A percentile compares a stretch with the other conserved stretches of the same genome.
phyloP scores from a whole-genome alignment of 1,284 basidiomycete species.

The Leccinum griseonigrum region DNA sequence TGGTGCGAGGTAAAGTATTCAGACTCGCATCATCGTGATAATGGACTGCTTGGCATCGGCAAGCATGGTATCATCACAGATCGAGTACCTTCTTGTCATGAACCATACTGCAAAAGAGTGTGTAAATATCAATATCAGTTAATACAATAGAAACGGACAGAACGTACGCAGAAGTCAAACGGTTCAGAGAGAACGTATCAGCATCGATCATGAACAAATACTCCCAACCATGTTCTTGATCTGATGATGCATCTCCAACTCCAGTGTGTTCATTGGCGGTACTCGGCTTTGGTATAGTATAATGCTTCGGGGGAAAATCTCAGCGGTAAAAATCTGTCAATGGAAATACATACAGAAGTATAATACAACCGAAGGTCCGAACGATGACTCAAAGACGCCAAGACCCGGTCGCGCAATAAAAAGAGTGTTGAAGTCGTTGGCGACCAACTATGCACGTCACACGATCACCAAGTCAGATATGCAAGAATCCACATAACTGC shows the following conservation, averaged over 20 bases:
- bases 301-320: slow-evolving; percentile 45
- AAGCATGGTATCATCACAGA: slow-evolving; percentile 91
- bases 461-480: neutral
- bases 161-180: slow-evolving; percentile 85
- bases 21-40: slow-evolving; percentile 99
- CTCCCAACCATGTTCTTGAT: too few relatives aligned
- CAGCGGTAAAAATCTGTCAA: neutral
- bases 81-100: slow-evolving; percentile 93
- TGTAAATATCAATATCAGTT: neutral
- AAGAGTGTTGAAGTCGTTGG: slow-evolving; percentile 56
- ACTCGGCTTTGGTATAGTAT: slow-evolving; percentile 73
- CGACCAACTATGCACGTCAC: slow-evolving; percentile 44
- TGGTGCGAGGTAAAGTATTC: slow-evolving; percentile 98
- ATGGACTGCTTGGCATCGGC: slow-evolving; percentile 91
- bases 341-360: slow-evolving; percentile 60
- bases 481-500: slow-evolving; percentile 7
- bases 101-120: slow-evolving; percentile 59
- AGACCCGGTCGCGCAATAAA: slow-evolving; percentile 57
- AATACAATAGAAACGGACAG: neutral
- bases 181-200: slow-evolving; percentile 90
- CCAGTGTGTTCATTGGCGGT: slow-evolving; percentile 21
- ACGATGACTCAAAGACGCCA: slow-evolving; percentile 71
- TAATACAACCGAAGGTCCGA: slow-evolving; percentile 44
- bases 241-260: too few relatives aligned
- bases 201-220: slow-evolving; percentile 72